These are phyloP conservation scores for Punica granatum DNA, from an alignment of 345 rosid genomes.

Conservation along the genomic window DNA sequence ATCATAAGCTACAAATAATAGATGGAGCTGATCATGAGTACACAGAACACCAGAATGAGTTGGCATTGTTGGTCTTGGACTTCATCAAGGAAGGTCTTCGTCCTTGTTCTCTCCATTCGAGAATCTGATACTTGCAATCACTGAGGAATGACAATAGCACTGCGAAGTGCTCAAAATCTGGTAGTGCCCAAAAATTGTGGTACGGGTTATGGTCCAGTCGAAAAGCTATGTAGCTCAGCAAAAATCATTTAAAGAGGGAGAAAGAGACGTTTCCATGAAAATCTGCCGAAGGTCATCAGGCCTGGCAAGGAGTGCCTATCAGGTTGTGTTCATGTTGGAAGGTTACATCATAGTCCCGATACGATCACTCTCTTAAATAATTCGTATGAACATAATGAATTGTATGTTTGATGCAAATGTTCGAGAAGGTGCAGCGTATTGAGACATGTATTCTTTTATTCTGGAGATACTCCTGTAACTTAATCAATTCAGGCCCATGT, in stretches of 20 bases:
- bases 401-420: too few relatives aligned
- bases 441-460: too few relatives aligned
- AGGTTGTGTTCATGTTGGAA: too few relatives aligned
- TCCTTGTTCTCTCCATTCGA: not conserved
- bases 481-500: too few relatives aligned
- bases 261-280: not conserved
- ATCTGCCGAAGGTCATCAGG: not conserved
- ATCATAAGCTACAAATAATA: conserved; percentile 51
- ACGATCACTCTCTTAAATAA: too few relatives aligned
- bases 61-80: conserved; percentile 38
- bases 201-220: not conserved
- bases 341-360: too few relatives aligned
- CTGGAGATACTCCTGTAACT: too few relatives aligned
- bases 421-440: too few relatives aligned
- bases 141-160: not conserved
- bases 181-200: too few relatives aligned
- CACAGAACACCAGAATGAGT: conserved; percentile 57
- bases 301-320: too few relatives aligned
- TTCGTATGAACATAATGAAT: too few relatives aligned
- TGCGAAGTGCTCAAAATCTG: not conserved
- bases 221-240: not conserved
- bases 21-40: conserved; percentile 89
- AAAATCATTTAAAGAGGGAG: not conserved
- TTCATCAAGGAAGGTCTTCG: conserved; percentile 29
- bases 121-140: conserved; percentile 9